Evolutionary conservation across 2,329 filamentous ascomycete species (phyloP).

Genomic region (Talaromyces sp.): DNA sequence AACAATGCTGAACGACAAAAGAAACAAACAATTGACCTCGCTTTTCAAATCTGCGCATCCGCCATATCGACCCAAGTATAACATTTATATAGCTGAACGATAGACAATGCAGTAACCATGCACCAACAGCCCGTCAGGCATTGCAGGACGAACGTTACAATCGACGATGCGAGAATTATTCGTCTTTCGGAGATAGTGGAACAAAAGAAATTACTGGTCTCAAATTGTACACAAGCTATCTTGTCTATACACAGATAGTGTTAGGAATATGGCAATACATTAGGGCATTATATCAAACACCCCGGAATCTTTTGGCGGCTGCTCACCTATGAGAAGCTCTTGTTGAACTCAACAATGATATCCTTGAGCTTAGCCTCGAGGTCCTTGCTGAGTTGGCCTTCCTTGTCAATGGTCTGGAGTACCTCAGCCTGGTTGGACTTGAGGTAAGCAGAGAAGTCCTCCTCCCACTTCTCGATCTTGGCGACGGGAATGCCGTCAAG

Average conservation of each 20-base stretch:
- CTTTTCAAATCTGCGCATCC: constrained; percentile 1
- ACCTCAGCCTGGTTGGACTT: constrained; percentile 85
- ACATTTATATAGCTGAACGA: neutral
- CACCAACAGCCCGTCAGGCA: neutral
- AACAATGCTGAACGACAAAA: constrained; percentile 4
- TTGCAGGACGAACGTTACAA: neutral
- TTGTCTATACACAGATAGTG: constrained; percentile 42
- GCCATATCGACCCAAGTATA: neutral
- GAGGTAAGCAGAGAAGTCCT: constrained; percentile 89
- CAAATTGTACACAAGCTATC: constrained; percentile 47
- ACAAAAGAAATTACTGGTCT: constrained; percentile 41
- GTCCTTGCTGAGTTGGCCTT: constrained; percentile 94
- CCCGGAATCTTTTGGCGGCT: constrained; percentile 17
- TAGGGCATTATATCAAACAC: constrained; percentile 25
- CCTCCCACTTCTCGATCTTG: constrained; percentile 93
- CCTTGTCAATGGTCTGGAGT: constrained; percentile 84
- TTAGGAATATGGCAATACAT: constrained; percentile 33
- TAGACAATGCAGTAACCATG: neutral
- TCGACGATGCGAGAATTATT: neutral
- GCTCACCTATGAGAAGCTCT: constrained; percentile 69
- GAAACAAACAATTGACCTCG: constrained; percentile 1
- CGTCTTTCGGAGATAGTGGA: constrained; percentile 2
- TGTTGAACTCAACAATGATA: constrained; percentile 76
- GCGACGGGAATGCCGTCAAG: constrained; percentile 82
- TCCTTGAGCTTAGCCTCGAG: constrained; percentile 65